phyloP scores from a whole-genome alignment of 495 filamentous ascomycete species.

The Penicillium parvum region DNA sequence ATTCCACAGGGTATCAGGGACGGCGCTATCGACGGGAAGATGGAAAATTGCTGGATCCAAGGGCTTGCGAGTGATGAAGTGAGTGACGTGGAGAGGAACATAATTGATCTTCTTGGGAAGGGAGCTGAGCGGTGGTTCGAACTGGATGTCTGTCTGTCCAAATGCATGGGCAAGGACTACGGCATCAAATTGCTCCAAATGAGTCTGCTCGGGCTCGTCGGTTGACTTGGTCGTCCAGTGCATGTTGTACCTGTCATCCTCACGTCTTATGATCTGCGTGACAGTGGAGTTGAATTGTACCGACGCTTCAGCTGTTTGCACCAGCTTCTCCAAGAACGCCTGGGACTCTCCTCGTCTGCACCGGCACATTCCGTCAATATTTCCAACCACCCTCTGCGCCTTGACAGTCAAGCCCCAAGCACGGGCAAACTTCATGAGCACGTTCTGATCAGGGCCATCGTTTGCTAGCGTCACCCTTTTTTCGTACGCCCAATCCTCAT shows the following conservation, averaged over 20 bases:
- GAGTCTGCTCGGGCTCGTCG: neutral
- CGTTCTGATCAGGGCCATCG: too few relatives aligned
- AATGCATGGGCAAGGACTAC: conserved; percentile 1
- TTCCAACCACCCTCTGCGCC: too few relatives aligned
- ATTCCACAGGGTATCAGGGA: too few relatives aligned
- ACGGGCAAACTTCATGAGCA: too few relatives aligned
- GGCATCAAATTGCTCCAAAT: neutral
- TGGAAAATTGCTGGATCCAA: neutral
- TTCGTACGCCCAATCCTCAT: too few relatives aligned
- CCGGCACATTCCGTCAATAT: too few relatives aligned
- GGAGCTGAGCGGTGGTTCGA: neutral
- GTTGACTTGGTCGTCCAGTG: neutral
- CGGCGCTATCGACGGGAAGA: too few relatives aligned
- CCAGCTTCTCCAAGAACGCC: too few relatives aligned
- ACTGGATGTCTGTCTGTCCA: neutral
- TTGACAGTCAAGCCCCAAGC: too few relatives aligned
- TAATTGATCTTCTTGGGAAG: neutral
- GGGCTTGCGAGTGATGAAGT: neutral
- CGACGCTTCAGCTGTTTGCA: too few relatives aligned
- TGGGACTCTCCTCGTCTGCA: too few relatives aligned
- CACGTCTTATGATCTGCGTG: neutral
- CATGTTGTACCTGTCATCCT: neutral
- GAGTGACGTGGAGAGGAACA: neutral
- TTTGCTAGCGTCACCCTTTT: too few relatives aligned
- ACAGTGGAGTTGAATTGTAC: neutral